These are phyloP conservation scores for Alisma plantagoaquatica DNA, from an alignment of 106 monocot species.

Conservation along the genomic window DNA sequence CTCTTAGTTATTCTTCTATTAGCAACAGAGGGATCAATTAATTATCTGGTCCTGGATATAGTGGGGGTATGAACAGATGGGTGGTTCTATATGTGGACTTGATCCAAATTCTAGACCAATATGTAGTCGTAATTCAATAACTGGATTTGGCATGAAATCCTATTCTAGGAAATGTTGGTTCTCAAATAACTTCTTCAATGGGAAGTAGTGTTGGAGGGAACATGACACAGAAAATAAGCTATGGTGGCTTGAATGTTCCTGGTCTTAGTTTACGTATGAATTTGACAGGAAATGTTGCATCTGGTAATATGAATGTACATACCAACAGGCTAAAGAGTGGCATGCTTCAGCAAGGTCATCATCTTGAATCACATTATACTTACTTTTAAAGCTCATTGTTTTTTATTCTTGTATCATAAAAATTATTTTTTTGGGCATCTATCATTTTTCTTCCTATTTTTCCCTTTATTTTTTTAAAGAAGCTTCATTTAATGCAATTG, in stretches of 20 bases:
- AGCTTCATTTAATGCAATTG: neutral
- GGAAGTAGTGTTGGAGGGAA: slow-evolving; percentile 63
- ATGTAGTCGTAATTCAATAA: slow-evolving; percentile 57
- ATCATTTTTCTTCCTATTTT: too few species aligned
- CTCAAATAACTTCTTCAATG: slow-evolving; percentile 56
- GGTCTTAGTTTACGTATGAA: slow-evolving; percentile 67
- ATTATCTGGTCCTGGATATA: slow-evolving; percentile 56
- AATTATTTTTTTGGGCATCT: neutral
- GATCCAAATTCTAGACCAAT: slow-evolving; percentile 41
- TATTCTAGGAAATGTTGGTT: slow-evolving; percentile 58
- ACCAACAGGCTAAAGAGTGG: slow-evolving; percentile 72
- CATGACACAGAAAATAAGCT: slow-evolving; percentile 68
- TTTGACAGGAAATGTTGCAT: slow-evolving; percentile 55
- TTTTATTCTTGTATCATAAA: neutral
- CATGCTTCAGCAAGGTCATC: slow-evolving; percentile 93
- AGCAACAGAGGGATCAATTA: slow-evolving; percentile 58
- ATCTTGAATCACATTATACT: neutral
- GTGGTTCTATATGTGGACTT: slow-evolving; percentile 73
- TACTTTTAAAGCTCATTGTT: neutral
- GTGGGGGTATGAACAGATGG: slow-evolving; percentile 70
- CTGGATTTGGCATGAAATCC: slow-evolving; percentile 55
- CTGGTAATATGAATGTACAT: slow-evolving; percentile 62
- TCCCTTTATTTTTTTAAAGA: too few species aligned
- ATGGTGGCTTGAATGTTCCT: slow-evolving; percentile 64
- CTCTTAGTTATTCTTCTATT: slow-evolving; percentile 71